These are phyloP conservation scores for Pleurotus tuoliensis DNA, from an alignment of 768 basidiomycete species.

Conservation along the genomic window DNA sequence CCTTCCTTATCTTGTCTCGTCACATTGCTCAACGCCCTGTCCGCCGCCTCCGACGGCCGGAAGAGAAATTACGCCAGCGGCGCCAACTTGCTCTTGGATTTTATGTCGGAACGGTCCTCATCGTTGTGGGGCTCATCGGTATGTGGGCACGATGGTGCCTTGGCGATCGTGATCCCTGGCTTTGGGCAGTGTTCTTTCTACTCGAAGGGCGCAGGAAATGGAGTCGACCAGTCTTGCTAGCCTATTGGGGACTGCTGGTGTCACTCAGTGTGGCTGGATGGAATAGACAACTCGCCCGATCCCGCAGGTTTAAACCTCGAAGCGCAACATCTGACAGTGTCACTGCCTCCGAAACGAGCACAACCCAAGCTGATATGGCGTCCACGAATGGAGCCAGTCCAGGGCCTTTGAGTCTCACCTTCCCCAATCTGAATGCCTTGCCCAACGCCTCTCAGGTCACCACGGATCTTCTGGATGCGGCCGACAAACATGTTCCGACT, in stretches of 20 bases:
- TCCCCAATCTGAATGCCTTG: slow-evolving; percentile 50
- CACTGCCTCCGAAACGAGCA: slow-evolving; percentile 21
- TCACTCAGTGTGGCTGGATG: slow-evolving; percentile 89
- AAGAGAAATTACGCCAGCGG: slow-evolving; percentile 79
- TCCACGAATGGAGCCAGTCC: slow-evolving; percentile 10
- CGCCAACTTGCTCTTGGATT: slow-evolving; percentile 83
- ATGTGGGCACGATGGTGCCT: slow-evolving; percentile 92
- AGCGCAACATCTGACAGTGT: slow-evolving; percentile 34
- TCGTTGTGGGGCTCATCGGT: slow-evolving; percentile 82
- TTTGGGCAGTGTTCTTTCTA: slow-evolving; percentile 79
- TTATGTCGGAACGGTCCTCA: slow-evolving; percentile 69
- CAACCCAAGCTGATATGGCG: slow-evolving; percentile 17
- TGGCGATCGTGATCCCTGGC: slow-evolving; percentile 77
- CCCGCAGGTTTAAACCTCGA: slow-evolving; percentile 60
- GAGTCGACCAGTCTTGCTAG: slow-evolving; percentile 73
- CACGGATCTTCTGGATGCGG: slow-evolving; percentile 72
- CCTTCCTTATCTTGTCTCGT: slow-evolving; percentile 86
- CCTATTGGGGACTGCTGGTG: slow-evolving; percentile 82
- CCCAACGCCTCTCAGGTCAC: slow-evolving; percentile 39
- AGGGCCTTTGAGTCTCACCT: slow-evolving; percentile 34
- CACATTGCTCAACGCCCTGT: slow-evolving; percentile 86
- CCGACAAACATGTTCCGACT: slow-evolving; percentile 87
- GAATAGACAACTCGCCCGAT: slow-evolving; percentile 85
- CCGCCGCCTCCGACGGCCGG: slow-evolving; percentile 76
- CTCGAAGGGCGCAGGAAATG: slow-evolving; percentile 73